These are phyloP conservation scores for Diaporthe nobilis DNA, from an alignment of 2,329 filamentous ascomycete species.

Conservation along the genomic window DNA sequence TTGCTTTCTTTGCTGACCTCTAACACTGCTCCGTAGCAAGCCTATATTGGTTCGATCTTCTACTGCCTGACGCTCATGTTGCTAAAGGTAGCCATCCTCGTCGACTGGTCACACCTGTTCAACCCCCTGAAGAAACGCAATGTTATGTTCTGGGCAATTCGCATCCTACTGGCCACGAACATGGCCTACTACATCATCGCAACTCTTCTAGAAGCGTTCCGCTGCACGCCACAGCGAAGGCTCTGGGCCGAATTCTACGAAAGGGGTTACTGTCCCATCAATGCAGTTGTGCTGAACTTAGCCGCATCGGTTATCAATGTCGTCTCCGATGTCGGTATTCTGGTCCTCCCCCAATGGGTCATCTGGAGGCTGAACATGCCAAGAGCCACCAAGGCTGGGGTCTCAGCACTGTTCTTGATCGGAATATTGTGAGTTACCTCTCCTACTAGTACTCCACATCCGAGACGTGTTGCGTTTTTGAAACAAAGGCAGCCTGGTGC, in stretches of 20 bases:
- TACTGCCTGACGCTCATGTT: neutral
- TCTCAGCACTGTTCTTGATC: neutral
- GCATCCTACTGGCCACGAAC: neutral
- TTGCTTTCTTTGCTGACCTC: neutral
- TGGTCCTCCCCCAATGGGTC: neutral
- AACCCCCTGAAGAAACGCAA: slow-evolving; percentile 3
- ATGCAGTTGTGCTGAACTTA: neutral
- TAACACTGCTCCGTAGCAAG: neutral
- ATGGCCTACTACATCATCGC: neutral
- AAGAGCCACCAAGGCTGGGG: neutral
- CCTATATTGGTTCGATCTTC: neutral
- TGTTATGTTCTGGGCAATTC: neutral
- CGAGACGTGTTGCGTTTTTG: neutral
- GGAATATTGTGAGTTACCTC: neutral
- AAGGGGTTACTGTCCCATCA: neutral
- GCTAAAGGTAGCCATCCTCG: neutral
- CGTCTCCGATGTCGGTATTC: neutral
- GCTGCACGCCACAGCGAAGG: neutral
- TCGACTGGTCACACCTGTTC: slow-evolving; percentile 6
- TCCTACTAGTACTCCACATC: too few species aligned
- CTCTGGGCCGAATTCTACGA: neutral
- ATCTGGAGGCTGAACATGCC: slow-evolving; percentile 11
- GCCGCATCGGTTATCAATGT: neutral
- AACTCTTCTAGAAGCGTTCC: neutral
- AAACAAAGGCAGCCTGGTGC: neutral